Base-by-base conservation (phyloP, 345 rosid genomes). In the Gossypium australe region DNA sequence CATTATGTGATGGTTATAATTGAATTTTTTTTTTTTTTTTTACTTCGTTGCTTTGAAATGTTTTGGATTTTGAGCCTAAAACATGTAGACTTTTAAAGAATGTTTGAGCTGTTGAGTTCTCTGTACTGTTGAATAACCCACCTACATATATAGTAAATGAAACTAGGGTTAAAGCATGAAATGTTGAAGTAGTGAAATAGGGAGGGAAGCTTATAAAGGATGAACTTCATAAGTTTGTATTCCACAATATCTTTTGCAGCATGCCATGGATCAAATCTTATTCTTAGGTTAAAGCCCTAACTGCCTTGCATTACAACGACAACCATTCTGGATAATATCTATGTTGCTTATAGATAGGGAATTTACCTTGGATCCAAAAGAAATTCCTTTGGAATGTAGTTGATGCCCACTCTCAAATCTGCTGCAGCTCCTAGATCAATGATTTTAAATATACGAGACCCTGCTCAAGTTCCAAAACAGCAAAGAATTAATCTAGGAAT, bases 391-490 rank as follows among this genome's bases (percentile, higher is more conserved):
- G 99, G 99, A 79, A 95, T 93, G 77, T 95, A 95, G 81, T 95
- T 93, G 78, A 95, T 95, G n/a, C 64, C 64, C 9, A 89, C 99
- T 86, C 96, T 87, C 78, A 95, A 81, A 88, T 95, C 99, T 29
- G 99, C 87, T 63, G 99, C 98, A 64, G 97, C 99, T 78, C 99
- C 98, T 77, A 91, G 97, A 88, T 95, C 99, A 48, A 95, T 95
- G 75, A 91, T 93, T 87, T 95, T 93, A 87, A 95, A 95, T 45
- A 88, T 72, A 27, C 94, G 88, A 64, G 99, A 90, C 51, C 90
- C 99, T 93, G 85, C 75, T 83, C 82, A 76, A 78, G 64, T 82
- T 79, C 71, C 58, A 18, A 47, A 65, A 34, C 48, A 75, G 12
- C 1, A n/a, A 56, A 66, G 2, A 14, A 57, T 56, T 66, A 24